Base-by-base conservation (phyloP, 2,329 filamentous ascomycete genomes). In the Cladobotryum protrusum region DNA sequence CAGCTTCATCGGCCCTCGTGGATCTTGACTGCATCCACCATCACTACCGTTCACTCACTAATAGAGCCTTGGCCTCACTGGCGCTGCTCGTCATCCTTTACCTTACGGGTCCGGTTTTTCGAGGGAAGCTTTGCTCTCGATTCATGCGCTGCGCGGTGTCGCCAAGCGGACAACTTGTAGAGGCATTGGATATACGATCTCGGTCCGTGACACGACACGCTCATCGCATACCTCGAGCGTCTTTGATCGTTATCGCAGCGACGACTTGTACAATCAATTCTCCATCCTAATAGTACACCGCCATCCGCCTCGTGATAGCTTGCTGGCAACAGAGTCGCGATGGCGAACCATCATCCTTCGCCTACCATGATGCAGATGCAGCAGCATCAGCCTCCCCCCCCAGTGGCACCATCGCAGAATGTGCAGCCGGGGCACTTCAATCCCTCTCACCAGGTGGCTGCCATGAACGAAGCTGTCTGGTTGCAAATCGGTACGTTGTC, bases 391-490 rank as follows among this genome's bases (percentile, higher is more conserved):
- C 82, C 83, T 51, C 81, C 86, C 57, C 77, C 79, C 17, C 79
- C 78, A 53, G 80, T 82, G 55, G 74, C 75, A 54, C 63, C 78
- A 71, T 63, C 78, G 70, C 63, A 83, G 70, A 62, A 72, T 53
- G 76, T 73, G 49, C 81, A 79, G 60, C 77, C 75, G 53, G 72
- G 69, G 43, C 78, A 82, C 58, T 81, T 80, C 59, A 74, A 79
- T 45, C 79, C 87, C 18, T 82, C 86, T 59, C 86, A 91, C 60
- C 86, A 89, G 64, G 81, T 96, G 47, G 77, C 82, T 5, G 75
- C 81, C 6, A 79, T 92, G 63, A 97, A 95, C 62, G 92, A 97
- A 71, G 78, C 79, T 44, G 84, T 95, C 49, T 97, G 92, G 92
- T 79, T 95, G 63, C 87, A 93, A 66, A 87, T 97, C 59, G 92